phyloP scores from a whole-genome alignment of 805 yeast species.

The Vanderwaltozyma verrucispora region DNA sequence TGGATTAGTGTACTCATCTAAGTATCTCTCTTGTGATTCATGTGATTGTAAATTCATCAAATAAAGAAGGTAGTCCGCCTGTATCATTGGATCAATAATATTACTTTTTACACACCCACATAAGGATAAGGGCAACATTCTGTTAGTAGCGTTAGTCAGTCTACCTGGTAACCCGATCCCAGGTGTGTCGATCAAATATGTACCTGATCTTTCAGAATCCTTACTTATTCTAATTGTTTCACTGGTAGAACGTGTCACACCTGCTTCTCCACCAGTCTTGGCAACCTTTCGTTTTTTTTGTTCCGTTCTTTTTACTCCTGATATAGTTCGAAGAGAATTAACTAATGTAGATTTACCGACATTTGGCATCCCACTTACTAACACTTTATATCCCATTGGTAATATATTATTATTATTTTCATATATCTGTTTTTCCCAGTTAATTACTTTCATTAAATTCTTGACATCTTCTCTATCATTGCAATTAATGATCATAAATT shows the following conservation, averaged over 20 bases:
- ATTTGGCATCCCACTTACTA: conserved; percentile 93
- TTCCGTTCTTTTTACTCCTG: conserved; percentile 13
- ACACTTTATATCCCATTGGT: conserved; percentile 67
- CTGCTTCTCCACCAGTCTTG: conserved; percentile 77
- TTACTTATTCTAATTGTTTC: conserved; percentile 52
- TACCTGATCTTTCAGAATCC: conserved; percentile 31
- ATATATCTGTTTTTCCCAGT: conserved; percentile 31
- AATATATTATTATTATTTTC: conserved; percentile 46
- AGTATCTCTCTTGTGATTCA: conserved; percentile 7
- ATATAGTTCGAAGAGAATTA: conserved; percentile 52
- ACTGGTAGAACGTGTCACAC: conserved; percentile 74
- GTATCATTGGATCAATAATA: conserved; percentile 71
- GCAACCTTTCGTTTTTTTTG: conserved; percentile 53
- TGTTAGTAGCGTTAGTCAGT: conserved; percentile 39
- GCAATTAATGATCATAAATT: conserved; percentile 49
- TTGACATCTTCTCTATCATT: conserved; percentile 40
- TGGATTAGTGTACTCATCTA: conserved; percentile 33
- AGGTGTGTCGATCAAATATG: conserved; percentile 79
- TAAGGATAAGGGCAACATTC: conserved; percentile 65
- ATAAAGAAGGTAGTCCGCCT: conserved; percentile 76
- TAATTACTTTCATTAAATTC: conserved; percentile 40
- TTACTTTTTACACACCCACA: conserved; percentile 65
- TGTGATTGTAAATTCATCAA: conserved; percentile 49
- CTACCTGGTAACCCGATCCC: conserved; percentile 77
- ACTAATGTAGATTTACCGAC: conserved; percentile 92